These are phyloP conservation scores for Phytophthora syringae DNA, from an alignment of 352 stramenopile genomes.

Conservation along the genomic window DNA sequence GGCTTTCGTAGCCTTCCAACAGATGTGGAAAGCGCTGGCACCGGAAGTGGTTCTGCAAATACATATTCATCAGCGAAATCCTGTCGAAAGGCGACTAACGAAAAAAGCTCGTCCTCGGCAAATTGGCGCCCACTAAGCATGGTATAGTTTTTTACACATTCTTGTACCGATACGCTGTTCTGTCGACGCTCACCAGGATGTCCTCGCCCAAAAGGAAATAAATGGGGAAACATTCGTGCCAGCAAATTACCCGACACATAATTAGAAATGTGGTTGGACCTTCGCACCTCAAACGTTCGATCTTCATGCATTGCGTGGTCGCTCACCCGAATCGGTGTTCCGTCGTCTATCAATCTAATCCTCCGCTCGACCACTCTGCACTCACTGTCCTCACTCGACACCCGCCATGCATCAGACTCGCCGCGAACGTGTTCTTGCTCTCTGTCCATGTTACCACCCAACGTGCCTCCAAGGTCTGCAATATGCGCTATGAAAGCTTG, in stretches of 20 bases:
- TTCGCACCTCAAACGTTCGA: not conserved
- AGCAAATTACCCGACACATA: not conserved
- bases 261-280: not conserved
- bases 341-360: not conserved
- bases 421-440: slow-evolving; percentile 5
- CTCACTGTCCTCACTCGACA: not conserved
- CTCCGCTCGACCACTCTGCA: not conserved
- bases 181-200: slow-evolving; percentile 6
- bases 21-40: slow-evolving; percentile 1
- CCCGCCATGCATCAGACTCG: not conserved
- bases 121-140: slow-evolving; percentile 14
- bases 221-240: not conserved
- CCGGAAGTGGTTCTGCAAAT: not conserved
- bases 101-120: slow-evolving; percentile 19
- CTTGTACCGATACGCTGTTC: slow-evolving; percentile 4
- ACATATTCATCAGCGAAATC: slow-evolving; percentile 14
- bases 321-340: not conserved
- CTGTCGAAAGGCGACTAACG: slow-evolving; percentile 15
- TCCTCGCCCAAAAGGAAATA: slow-evolving; percentile 12
- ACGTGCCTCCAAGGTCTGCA: not conserved
- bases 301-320: too few relatives aligned
- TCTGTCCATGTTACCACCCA: not conserved
- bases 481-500: not conserved
- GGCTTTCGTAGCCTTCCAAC: slow-evolving; percentile 1
- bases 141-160: slow-evolving; percentile 16